Percentiles rank a stretch among this genome's conserved stretches.
Conservation (phyloP, 371 early-diverging fungal species). For the Rhizopus stolonifer region DNA sequence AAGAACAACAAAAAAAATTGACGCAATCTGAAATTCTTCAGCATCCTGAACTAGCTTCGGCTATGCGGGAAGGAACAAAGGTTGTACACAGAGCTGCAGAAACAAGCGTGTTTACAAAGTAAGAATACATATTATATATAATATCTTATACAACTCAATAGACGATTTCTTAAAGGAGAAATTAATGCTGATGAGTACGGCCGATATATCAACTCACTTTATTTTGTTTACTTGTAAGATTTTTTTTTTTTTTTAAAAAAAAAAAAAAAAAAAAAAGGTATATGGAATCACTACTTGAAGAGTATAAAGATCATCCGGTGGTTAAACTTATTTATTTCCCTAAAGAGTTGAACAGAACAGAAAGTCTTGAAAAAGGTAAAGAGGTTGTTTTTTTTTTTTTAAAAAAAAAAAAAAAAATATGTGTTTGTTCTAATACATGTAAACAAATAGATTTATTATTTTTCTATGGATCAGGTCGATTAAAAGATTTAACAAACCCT, state of each 20-base stretch:
- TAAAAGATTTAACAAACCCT: conserved; percentile 33
- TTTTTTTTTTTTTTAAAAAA: too few relatives aligned
- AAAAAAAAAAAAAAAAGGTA: conserved; percentile 22
- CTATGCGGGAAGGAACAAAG: conserved; percentile 63
- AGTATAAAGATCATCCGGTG: conserved; percentile 49
- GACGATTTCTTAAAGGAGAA: conserved; percentile 50
- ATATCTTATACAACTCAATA: conserved; percentile 10
- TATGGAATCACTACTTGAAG: conserved; percentile 55
- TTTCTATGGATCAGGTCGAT: conserved; percentile 51
- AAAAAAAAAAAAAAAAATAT: neutral
- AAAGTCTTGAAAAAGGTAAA: conserved; percentile 43
- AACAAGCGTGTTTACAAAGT: conserved; percentile 62
- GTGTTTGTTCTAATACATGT: neutral
- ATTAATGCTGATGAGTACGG: conserved; percentile 48
- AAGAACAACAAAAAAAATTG: neutral
- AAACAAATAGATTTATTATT: conserved; percentile 45
- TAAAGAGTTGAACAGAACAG: conserved; percentile 45
- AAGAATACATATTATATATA: conserved; percentile 1
- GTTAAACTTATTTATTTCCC: conserved; percentile 59
- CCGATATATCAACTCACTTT: conserved; percentile 44
- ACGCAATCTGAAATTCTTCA: conserved; percentile 23
- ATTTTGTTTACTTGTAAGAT: conserved; percentile 48
- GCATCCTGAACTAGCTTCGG: conserved; percentile 47
- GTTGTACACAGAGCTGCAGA: conserved; percentile 58
- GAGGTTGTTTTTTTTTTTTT: too few relatives aligned